These are phyloP conservation scores for Saccharomyces uvarum DNA, from an alignment of 1,139 yeast genomes.

Conservation along the genomic window DNA sequence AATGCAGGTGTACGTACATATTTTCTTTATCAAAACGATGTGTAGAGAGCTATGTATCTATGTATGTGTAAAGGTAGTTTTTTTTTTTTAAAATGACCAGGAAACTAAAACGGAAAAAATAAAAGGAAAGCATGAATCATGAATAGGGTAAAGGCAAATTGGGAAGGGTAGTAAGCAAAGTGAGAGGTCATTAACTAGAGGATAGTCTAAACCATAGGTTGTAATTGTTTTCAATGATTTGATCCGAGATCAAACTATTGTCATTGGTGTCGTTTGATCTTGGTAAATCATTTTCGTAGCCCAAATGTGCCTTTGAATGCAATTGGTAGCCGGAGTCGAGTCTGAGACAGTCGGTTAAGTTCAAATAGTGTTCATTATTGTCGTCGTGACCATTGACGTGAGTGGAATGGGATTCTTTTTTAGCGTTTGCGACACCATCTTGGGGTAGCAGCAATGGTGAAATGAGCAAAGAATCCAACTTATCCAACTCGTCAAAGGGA, in stretches of 20 bases:
- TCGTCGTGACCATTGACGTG: background rate
- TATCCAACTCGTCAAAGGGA: background rate
- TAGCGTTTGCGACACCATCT: background rate
- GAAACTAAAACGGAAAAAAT: background rate
- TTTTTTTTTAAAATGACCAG: background rate
- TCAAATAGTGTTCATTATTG: background rate
- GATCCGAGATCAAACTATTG: constrained; percentile 5
- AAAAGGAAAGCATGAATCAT: background rate
- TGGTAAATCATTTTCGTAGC: background rate
- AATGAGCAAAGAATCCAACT: constrained; percentile 1
- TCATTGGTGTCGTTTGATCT: background rate
- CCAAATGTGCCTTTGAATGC: background rate
- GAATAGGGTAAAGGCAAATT: background rate
- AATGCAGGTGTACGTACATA: background rate
- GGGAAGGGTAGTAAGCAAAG: background rate
- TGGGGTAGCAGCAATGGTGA: constrained; percentile 5
- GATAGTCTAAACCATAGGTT: constrained; percentile 11
- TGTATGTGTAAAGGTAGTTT: background rate
- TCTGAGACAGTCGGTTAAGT: background rate
- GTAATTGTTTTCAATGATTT: constrained; percentile 16
- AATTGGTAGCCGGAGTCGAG: background rate
- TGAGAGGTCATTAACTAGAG: background rate
- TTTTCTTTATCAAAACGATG: background rate
- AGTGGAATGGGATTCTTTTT: background rate
- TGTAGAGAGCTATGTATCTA: background rate